Conservation (phyloP, 2,329 filamentous ascomycete species). For the Juglanconis sp. region DNA sequence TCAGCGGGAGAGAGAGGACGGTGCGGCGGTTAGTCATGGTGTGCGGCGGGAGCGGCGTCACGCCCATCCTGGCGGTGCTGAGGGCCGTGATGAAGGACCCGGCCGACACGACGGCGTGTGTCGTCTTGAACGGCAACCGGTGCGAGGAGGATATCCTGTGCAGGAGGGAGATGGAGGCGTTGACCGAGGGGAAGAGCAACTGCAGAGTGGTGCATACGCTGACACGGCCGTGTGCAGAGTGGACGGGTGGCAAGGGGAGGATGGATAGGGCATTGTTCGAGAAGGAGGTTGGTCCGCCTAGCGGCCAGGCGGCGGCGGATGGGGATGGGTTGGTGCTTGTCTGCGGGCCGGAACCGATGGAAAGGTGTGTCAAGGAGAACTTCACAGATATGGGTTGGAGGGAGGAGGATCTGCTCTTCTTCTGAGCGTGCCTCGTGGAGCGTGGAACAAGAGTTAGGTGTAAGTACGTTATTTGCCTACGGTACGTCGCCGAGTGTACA, state of each 20-base stretch:
- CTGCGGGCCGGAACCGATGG: constrained; percentile 75
- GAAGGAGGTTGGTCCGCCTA: constrained; percentile 49
- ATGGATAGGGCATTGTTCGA: constrained; percentile 62
- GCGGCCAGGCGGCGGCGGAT: constrained; percentile 21
- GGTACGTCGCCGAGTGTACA: too few relatives aligned
- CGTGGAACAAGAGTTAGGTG: too few relatives aligned
- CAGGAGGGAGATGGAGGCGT: constrained; percentile 64
- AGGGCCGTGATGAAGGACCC: constrained; percentile 66
- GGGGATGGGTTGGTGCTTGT: constrained; percentile 66
- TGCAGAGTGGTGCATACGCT: constrained; percentile 69
- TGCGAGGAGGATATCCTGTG: constrained; percentile 79
- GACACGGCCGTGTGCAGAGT: constrained; percentile 58
- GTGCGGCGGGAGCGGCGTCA: constrained; percentile 84
- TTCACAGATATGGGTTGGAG: constrained; percentile 60
- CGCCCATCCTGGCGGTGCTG: constrained; percentile 84
- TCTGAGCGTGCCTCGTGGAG: constrained; percentile 40
- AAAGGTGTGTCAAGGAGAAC: constrained; percentile 60
- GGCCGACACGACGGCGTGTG: constrained; percentile 63
- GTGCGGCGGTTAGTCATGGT: constrained; percentile 79
- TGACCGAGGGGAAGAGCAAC: constrained; percentile 51
- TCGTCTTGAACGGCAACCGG: constrained; percentile 77
- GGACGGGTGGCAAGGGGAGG: constrained; percentile 66
- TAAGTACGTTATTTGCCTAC: too few relatives aligned
- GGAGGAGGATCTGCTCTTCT: constrained; percentile 72
- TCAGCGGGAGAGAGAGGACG: constrained; percentile 54